Conservation (phyloP, 345 rosid genomes). For the Limnanthes douglasii region DNA sequence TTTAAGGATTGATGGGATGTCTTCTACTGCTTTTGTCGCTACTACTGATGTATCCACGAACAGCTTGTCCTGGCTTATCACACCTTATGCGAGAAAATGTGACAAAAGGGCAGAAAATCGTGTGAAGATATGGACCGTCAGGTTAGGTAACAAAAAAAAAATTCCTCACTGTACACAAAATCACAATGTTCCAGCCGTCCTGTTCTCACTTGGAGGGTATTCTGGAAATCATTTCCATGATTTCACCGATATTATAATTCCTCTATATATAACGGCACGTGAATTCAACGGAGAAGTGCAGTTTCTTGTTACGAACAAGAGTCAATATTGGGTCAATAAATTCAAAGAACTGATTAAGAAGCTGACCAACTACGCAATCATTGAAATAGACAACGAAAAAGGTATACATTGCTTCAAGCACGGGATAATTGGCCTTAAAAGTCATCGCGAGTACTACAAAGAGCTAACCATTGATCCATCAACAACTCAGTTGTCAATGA, state of each 20-base stretch:
- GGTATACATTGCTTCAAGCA: constrained; percentile 41
- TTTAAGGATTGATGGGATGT: constrained; percentile 35
- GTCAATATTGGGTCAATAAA: constrained; percentile 30
- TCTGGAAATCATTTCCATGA: constrained; percentile 71
- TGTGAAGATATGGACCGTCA: constrained; percentile 44
- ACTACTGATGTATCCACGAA: constrained; percentile 10
- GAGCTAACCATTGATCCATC: constrained; percentile 51
- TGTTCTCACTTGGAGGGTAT: constrained; percentile 66
- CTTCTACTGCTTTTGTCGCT: constrained; percentile 20
- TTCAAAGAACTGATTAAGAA: constrained; percentile 22
- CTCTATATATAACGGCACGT: constrained; percentile 40
- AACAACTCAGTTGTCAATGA: constrained; percentile 30
- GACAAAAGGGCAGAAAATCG: constrained; percentile 30
- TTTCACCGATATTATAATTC: constrained; percentile 57
- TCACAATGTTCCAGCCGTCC: constrained; percentile 35
- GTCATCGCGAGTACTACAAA: constrained; percentile 14
- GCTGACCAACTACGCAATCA: constrained; percentile 34
- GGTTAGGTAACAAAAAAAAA: no score
- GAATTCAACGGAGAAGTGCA: constrained; percentile 44
- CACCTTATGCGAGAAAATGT: constrained; percentile 57
- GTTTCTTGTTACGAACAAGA: constrained; percentile 39
- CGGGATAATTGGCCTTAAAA: constrained; percentile 44
- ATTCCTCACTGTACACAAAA: no score
- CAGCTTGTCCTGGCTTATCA: constrained; percentile 30
- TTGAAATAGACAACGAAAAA: constrained; percentile 34